Evolutionary conservation across 208 protist genomes (phyloP), one percentile per base, ranked within the genome.

Genomic region (Acanthamoeba royreba): DNA sequence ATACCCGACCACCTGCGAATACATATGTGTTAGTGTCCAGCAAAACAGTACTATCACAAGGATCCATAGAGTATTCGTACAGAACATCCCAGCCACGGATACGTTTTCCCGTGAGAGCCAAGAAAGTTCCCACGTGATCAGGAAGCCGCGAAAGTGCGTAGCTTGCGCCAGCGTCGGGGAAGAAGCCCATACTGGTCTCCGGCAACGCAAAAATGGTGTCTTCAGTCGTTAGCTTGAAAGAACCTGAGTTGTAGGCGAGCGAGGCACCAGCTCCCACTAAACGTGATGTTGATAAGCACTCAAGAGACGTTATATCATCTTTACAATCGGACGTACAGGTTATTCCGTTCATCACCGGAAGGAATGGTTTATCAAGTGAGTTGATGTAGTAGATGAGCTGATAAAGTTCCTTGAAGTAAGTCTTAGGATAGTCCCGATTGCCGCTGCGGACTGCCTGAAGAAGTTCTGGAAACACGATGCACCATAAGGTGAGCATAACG

Each of bases 361-460:
- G 38, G 52, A 63, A 89, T 38, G 81, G 81, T 46, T 89, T 52
- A 19, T 52, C 38, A 19, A 89, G 31, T 0, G 33, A 40, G 49
- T 52, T 89, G 38, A 89, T 89, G 52, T 89, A 89, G 38, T 63
- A 89, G 52, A 63, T 63, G 28, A 89, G 81, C 81, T 89, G 81
- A 7, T 89, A 89, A 25, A 89, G 81, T 22, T 89, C 46, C 35
- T 22, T 13, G 19, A 89, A 61, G 46, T 63, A 89, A 11, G 81
- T 89, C 49, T 63, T 89, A 11, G 35, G 33, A 46, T 35, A 63
- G 17, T 89, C 49, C 46, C 31, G n/a, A 35, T 89, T 61, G n/a
- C 81, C 81, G 28, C 15, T 38, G 28, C 35, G 28, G 28, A 61
- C 47, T 7, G 42, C 46, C 35, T 63, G 28, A 11, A 46, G 38